Evolutionary conservation across 768 basidiomycete species (phyloP), one percentile per base, ranked within the genome.

Genomic region (Lentinula boryana): DNA sequence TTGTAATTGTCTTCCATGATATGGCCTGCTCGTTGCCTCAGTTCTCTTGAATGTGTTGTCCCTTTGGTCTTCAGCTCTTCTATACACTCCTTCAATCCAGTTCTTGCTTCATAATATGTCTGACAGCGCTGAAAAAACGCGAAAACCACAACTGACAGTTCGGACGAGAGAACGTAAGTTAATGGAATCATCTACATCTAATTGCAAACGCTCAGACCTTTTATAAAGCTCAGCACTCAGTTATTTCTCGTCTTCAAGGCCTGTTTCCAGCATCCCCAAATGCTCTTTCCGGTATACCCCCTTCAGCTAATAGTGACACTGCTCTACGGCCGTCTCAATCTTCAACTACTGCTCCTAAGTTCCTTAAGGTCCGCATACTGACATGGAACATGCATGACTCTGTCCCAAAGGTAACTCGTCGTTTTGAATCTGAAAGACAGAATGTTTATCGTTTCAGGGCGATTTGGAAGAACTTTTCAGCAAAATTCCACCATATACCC

Each of bases 321-420:
- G 38, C 64, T 51, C 65, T 66, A 33, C 68, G 60, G 62, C 67
- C 70, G 18, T 51, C 65, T 51, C 61, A 63, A 9, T 56, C 67
- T 50, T 68, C 65, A 58, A 68, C 46, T 27, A 21, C 68, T 10
- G 62, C 70, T 4, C 72, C 72, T 1, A 79, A 76, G 63, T 80
- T 79, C 68, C 74, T 91, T 49, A 92, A 91, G 67, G 74, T 90
- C 41, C 75, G 85, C 46, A 82, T 91, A 51, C 56, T 91, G 36
- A 88, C 87, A 40, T 93, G 90, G 90, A 93, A 92, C 64, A 93
- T 93, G 90, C 87, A 92, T 63, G 89, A 91, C 63, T 86, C 86
- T 0, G 67, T 91, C 5, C 90, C 90, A 33, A 91, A 89, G 80
- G 89, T 58, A 15, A 8, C 32, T 8, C 3, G n/a, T 8, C 16